These are phyloP conservation scores for Erodium maritimum DNA, from an alignment of 345 rosid species.

Conservation along the genomic window DNA sequence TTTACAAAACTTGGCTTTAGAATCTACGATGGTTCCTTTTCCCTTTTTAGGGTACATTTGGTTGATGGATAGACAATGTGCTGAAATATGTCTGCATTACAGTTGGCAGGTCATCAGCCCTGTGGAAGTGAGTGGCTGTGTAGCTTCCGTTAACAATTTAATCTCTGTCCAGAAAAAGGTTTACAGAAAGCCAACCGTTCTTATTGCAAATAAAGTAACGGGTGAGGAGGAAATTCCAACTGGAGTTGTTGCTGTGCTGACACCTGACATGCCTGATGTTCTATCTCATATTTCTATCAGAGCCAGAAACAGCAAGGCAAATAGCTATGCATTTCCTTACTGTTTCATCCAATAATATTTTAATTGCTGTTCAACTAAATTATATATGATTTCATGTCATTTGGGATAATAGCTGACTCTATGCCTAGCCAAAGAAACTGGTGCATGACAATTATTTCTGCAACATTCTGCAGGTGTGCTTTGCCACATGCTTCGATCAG, in stretches of 20 bases:
- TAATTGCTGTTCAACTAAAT: background rate
- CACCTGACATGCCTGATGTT: conserved; percentile 99
- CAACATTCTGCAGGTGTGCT: conserved; percentile 62
- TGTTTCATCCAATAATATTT: background rate
- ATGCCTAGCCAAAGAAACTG: no score
- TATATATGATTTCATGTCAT: no score
- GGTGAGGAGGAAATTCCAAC: conserved; percentile 99
- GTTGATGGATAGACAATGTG: conserved; percentile 3
- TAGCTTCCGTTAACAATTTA: conserved; percentile 67
- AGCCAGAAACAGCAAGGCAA: conserved; percentile 95
- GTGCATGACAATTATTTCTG: no score
- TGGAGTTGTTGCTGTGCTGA: conserved; percentile 91
- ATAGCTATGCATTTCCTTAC: conserved; percentile 6
- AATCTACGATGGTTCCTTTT: background rate
- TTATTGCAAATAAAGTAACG: conserved; percentile 80
- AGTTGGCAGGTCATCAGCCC: conserved; percentile 99
- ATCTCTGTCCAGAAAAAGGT: conserved; percentile 75
- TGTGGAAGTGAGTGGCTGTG: conserved; percentile 74
- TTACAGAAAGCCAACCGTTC: conserved; percentile 63
- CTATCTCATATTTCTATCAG: conserved; percentile 96
- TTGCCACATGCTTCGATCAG: conserved; percentile 95
- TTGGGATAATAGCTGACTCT: no score
- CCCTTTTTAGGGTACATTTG: background rate
- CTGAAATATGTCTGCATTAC: conserved; percentile 27
- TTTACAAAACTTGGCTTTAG: background rate